Evolutionary conservation across 1,284 basidiomycete genomes (phyloP), one percentile per base, ranked within the genome.

Genomic region (Sporisorium exsertum): DNA sequence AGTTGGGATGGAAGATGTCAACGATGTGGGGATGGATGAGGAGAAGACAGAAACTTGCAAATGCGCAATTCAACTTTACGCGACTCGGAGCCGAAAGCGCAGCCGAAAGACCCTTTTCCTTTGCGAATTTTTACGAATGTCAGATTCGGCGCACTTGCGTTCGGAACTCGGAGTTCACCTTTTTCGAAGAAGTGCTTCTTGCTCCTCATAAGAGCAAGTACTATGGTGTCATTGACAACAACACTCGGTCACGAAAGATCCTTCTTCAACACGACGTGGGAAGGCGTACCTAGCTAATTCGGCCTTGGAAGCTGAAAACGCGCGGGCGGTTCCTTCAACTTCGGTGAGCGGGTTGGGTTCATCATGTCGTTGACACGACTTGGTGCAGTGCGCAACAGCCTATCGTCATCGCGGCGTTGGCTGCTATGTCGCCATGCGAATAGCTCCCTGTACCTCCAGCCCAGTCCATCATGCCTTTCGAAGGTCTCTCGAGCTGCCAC

Each of bases 81-180:
- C 68, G 58, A 35, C 20, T 64, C 68, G 68, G 68, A 64, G 37
- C 68, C 68, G 68, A 50, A 50, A n/a, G 8, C 18, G n/a, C 3
- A 68, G 8, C 15, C 18, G n/a, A 12, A 3, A 33, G 26, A 40
- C 51, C 29, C 46, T 32, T 22, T 37, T 15, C 24, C n/a, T 40
- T 15, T 10, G 10, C 16, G 18, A 15, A 29, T 50, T 55, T 50
- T 32, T 32, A 32, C 24, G n/a, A n/a, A n/a, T 43, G 54, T 40
- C 33, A 52, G 50, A 52, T 52, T 52, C 0, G 18, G 3, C 1
- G 3, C 9, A 8, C 8, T 9, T 18, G 9, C 9, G 3, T 20
- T 43, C 40, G 40, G 40, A 43, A 43, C n/a, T 43, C 40, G 40
- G 40, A 43, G 40, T n/a, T 20, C n/a, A 20, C 8, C 40, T 43